phyloP scores from a whole-genome alignment of 2,329 filamentous ascomycete genomes.

The Ophiostoma tasmaniense region DNA sequence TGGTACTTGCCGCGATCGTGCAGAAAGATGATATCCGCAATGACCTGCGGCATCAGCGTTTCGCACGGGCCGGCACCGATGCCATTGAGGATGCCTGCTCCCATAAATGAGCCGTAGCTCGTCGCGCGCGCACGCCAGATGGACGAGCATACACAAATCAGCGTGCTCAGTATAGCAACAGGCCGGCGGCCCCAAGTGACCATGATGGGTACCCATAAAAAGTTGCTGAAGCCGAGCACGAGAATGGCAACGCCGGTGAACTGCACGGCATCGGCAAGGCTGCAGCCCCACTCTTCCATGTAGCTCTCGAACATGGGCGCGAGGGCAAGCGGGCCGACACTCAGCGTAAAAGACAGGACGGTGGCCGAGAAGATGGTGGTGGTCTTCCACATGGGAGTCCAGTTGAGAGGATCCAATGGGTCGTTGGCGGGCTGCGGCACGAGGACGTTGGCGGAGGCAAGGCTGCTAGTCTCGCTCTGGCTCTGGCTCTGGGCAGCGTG shows the following conservation, averaged over 20 bases:
- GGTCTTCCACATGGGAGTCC: not conserved
- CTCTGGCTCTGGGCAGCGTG: slow-evolving; percentile 23
- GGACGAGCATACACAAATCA: slow-evolving; percentile 37
- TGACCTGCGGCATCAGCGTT: slow-evolving; percentile 53
- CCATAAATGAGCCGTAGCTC: slow-evolving; percentile 47
- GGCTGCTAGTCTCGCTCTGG: not conserved
- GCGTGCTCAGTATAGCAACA: slow-evolving; percentile 36
- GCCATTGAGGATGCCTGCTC: slow-evolving; percentile 52
- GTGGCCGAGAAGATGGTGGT: not conserved
- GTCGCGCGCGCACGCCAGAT: slow-evolving; percentile 40
- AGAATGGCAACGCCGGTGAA: slow-evolving; percentile 42
- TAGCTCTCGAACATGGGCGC: slow-evolving; percentile 51
- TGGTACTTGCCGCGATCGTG: slow-evolving; percentile 53
- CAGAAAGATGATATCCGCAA: slow-evolving; percentile 57
- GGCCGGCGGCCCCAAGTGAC: slow-evolving; percentile 40
- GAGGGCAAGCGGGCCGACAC: slow-evolving; percentile 27
- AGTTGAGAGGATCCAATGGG: not conserved
- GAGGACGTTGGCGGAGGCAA: not conserved
- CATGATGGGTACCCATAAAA: slow-evolving; percentile 42
- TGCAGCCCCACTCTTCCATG: slow-evolving; percentile 46
- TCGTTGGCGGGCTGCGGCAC: not conserved
- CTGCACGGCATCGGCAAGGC: slow-evolving; percentile 42
- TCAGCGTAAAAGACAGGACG: not conserved
- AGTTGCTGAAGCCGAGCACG: slow-evolving; percentile 42
- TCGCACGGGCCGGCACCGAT: slow-evolving; percentile 55